These are phyloP conservation scores for Phlyctochytrium bullatum DNA, from an alignment of 192 early-diverging fungal genomes.

Conservation along the genomic window DNA sequence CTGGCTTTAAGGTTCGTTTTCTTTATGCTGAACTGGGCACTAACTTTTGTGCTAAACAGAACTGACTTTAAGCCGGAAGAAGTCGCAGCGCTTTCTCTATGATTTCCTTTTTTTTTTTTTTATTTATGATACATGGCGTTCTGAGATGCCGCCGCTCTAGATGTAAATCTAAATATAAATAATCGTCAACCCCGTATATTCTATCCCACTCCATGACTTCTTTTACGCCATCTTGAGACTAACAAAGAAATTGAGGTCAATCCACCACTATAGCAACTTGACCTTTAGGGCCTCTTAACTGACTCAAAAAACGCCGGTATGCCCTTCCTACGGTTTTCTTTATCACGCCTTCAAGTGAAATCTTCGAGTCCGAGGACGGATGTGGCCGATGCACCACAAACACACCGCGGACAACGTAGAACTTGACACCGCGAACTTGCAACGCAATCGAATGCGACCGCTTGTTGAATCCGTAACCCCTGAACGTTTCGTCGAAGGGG, in stretches of 20 bases:
- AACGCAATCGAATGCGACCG: slow-evolving; percentile 30
- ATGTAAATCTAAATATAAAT: too few species aligned
- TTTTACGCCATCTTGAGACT: too few species aligned
- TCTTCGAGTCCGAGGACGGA: slow-evolving; percentile 6
- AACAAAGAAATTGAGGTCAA: too few species aligned
- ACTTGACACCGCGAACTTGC: slow-evolving; percentile 19
- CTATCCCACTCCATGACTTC: too few species aligned
- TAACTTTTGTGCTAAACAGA: slow-evolving; percentile 22
- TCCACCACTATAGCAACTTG: too few species aligned
- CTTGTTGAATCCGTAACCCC: slow-evolving; percentile 40
- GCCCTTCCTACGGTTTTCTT: slow-evolving; percentile 25
- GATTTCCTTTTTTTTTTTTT: neutral
- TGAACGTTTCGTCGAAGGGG: slow-evolving; percentile 30
- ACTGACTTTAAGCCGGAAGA: slow-evolving; percentile 64
- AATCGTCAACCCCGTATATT: too few species aligned
- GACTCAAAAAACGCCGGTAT: slow-evolving; percentile 23
- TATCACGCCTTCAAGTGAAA: neutral
- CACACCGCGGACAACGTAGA: slow-evolving; percentile 20
- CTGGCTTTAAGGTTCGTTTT: slow-evolving; percentile 56
- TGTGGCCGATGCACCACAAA: slow-evolving; percentile 36
- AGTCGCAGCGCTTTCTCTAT: slow-evolving; percentile 4
- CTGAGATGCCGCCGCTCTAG: too few species aligned
- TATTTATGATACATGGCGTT: slow-evolving; percentile 5
- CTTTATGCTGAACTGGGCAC: neutral
- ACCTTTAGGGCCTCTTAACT: too few species aligned